A percentile compares a stretch with the other conserved stretches of the same genome.
Conservation (phyloP, 2,329 filamentous ascomycete species). For the Knoxdaviesia proteae region DNA sequence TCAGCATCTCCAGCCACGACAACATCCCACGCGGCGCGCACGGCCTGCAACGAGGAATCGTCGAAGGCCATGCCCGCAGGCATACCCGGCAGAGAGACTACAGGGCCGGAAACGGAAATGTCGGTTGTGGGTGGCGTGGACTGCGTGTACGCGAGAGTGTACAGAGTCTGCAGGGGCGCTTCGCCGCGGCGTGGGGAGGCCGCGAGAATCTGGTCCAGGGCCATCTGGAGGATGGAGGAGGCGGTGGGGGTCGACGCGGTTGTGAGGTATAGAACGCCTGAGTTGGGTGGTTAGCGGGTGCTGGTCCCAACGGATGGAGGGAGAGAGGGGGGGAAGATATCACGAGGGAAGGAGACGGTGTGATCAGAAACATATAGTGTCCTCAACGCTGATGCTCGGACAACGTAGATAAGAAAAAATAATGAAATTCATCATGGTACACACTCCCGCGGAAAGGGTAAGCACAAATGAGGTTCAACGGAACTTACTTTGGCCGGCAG, state of each 20-base stretch:
- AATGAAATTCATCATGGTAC: conserved; percentile 64
- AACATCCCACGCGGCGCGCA: conserved; percentile 49
- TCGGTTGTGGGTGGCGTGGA: neutral
- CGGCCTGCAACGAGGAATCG: conserved; percentile 44
- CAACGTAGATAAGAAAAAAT: conserved; percentile 99
- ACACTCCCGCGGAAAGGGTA: conserved; percentile 9
- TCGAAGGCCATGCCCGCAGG: conserved; percentile 52
- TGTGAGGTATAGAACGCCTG: conserved; percentile 16
- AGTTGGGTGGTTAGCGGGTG: conserved; percentile 12
- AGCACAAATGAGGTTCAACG: conserved; percentile 1
- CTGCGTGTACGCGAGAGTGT: no score
- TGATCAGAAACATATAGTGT: conserved; percentile 68
- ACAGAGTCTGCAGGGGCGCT: neutral
- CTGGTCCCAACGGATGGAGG: conserved; percentile 3
- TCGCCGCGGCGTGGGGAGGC: conserved; percentile 6
- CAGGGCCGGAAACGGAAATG: conserved; percentile 15
- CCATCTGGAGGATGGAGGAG: conserved; percentile 15
- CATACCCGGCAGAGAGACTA: conserved; percentile 36
- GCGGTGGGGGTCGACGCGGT: conserved; percentile 16
- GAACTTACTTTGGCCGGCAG: conserved; percentile 69
- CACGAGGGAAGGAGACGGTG: conserved; percentile 7
- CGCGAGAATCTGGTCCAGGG: conserved; percentile 20
- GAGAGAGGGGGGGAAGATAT: conserved; percentile 7
- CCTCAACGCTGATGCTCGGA: conserved; percentile 78
- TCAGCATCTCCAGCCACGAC: conserved; percentile 30